phyloP scores from a whole-genome alignment of 352 stramenopile genomes.

The Globisporangium splendens region DNA sequence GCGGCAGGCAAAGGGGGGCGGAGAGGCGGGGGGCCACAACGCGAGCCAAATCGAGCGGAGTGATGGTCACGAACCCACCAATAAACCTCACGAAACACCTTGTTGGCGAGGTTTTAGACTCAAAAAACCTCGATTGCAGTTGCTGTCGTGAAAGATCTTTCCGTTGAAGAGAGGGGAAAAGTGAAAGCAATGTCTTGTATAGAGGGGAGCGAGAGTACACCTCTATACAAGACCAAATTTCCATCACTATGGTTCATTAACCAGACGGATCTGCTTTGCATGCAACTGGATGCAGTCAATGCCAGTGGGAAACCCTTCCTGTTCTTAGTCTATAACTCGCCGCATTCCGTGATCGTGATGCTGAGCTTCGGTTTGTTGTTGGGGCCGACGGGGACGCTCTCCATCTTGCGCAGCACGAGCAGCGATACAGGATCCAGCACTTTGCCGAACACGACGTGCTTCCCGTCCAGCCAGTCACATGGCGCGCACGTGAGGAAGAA shows the following conservation, averaged over 20 bases:
- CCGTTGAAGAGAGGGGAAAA: conserved; percentile 7
- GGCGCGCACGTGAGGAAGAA: conserved; percentile 95
- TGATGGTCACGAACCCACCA: conserved; percentile 3
- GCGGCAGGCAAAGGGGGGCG: conserved; percentile 10
- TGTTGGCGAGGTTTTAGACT: not conserved
- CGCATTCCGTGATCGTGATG: conserved; percentile 86
- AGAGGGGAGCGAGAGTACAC: not conserved
- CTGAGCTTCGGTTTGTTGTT: conserved; percentile 87
- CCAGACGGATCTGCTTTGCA: too few species aligned
- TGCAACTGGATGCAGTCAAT: too few species aligned
- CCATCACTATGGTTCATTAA: not conserved
- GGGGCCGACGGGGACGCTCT: conserved; percentile 82
- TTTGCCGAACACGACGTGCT: conserved; percentile 97
- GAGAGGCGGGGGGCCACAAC: not conserved
- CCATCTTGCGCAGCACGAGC: conserved; percentile 88
- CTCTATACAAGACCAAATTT: not conserved
- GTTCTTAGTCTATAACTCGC: conserved; percentile 63
- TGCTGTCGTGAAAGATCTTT: conserved; percentile 13
- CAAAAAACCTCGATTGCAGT: not conserved
- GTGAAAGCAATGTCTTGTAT: not conserved
- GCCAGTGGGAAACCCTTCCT: too few species aligned
- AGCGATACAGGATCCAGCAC: conserved; percentile 85
- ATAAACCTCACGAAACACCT: not conserved
- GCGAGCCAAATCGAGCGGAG: conserved; percentile 9
- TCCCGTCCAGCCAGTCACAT: conserved; percentile 94